These are phyloP conservation scores for Fusarium udum DNA, from an alignment of 2,329 filamentous ascomycete genomes.

Conservation along the genomic window DNA sequence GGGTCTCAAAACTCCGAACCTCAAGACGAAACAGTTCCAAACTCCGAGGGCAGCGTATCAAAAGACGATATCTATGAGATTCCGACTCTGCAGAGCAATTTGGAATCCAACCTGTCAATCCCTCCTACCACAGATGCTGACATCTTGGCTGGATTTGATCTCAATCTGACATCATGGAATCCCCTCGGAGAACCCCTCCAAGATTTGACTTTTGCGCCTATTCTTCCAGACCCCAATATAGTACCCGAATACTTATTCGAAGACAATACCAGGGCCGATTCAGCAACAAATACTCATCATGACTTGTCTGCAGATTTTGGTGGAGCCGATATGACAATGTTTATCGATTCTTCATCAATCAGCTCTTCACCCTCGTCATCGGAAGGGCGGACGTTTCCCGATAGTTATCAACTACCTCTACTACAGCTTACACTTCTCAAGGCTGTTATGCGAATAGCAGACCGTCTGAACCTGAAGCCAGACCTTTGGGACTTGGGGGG, in stretches of 20 bases:
- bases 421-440: constrained; percentile 59
- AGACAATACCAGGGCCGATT: constrained; percentile 8
- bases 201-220: constrained; percentile 28
- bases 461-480: constrained; percentile 54
- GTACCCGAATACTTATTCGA: constrained; percentile 18
- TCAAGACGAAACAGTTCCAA: not conserved
- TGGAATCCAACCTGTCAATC: not conserved
- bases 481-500: constrained; percentile 58
- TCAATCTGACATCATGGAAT: constrained; percentile 39
- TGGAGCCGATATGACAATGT: constrained; percentile 22
- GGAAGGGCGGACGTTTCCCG: constrained; percentile 47
- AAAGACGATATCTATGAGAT: constrained; percentile 15
- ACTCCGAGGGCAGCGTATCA: not conserved
- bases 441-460: constrained; percentile 58
- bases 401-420: constrained; percentile 60
- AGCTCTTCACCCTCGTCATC: constrained; percentile 30
- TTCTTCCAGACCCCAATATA: constrained; percentile 20
- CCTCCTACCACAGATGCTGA: constrained; percentile 19
- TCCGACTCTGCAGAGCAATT: not conserved
- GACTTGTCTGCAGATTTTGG: not conserved
- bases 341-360: constrained; percentile 38
- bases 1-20: not conserved
- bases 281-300: not conserved
- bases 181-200: constrained; percentile 28
- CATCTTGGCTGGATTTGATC: constrained; percentile 35